phyloP scores from a whole-genome alignment of 495 filamentous ascomycete species.

The Glonium stellatum region DNA sequence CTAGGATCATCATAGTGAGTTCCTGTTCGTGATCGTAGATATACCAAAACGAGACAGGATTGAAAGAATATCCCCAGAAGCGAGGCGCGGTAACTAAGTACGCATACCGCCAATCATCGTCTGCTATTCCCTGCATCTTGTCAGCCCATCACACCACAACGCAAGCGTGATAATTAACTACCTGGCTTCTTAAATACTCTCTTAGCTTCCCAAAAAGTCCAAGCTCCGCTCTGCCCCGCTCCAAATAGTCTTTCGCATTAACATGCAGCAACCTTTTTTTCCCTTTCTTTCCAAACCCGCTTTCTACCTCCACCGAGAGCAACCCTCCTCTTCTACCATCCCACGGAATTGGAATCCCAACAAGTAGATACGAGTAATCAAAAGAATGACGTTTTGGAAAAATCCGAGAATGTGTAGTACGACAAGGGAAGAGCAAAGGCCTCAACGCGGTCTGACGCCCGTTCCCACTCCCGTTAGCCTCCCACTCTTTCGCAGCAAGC shows the following conservation, averaged over 20 bases:
- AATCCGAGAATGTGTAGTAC: constrained; percentile 54
- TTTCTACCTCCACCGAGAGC: constrained; percentile 44
- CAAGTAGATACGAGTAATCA: constrained; percentile 57
- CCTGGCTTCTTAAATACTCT: constrained; percentile 48
- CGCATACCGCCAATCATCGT: constrained; percentile 50
- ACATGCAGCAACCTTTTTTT: constrained; percentile 47
- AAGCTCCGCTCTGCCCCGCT: constrained; percentile 41
- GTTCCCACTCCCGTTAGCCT: background rate
- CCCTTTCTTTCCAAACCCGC: constrained; percentile 17
- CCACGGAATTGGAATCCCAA: constrained; percentile 60
- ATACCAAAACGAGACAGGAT: constrained; percentile 77
- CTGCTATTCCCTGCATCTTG: constrained; percentile 41
- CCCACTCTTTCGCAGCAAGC: background rate
- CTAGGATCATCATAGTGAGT: constrained; percentile 62
- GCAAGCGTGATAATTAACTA: constrained; percentile 14
- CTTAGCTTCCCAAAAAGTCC: constrained; percentile 54
- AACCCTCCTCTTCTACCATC: constrained; percentile 47
- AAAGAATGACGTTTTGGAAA: constrained; percentile 59
- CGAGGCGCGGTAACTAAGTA: constrained; percentile 64
- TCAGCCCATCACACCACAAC: too few species aligned
- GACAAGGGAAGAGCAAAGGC: constrained; percentile 46
- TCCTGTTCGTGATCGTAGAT: constrained; percentile 54
- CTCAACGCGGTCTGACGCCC: background rate
- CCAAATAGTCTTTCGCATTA: constrained; percentile 53
- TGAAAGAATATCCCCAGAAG: constrained; percentile 66